Percentiles rank a stretch among this genome's conserved stretches.
Evolutionary conservation across 305 asterid species (phyloP).

Genomic region (Fraxinus albicans): DNA sequence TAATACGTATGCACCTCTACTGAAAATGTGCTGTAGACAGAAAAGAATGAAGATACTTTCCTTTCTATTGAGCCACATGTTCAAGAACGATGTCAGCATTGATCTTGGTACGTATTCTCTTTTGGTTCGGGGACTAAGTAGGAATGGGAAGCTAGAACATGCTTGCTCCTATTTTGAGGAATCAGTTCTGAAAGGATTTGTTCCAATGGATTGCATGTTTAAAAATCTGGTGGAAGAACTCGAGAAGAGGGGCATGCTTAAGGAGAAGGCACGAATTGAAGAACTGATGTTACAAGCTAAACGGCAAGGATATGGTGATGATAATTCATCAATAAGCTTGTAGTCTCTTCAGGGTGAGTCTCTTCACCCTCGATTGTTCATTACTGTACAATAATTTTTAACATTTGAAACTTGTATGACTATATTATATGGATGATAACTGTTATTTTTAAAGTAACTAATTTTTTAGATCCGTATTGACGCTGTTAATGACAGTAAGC

Average conservation of each 20-base stretch:
- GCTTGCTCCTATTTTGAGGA: conserved; percentile 81
- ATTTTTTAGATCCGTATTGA: background rate
- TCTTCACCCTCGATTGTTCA: background rate
- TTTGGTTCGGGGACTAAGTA: conserved; percentile 56
- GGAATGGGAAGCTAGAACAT: conserved; percentile 46
- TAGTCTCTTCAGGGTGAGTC: conserved; percentile 4
- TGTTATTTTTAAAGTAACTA: background rate
- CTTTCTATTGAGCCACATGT: conserved; percentile 77
- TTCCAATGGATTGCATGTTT: conserved; percentile 52
- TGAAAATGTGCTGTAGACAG: conserved; percentile 87
- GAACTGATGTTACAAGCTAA: conserved; percentile 50
- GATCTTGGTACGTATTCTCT: conserved; percentile 70
- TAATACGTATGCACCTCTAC: conserved; percentile 60
- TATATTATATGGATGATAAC: too few relatives aligned
- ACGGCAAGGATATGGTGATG: conserved; percentile 14
- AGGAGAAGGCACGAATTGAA: conserved; percentile 49
- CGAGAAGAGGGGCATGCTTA: conserved; percentile 49
- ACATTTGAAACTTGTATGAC: background rate
- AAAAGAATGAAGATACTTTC: conserved; percentile 78
- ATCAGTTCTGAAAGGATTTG: conserved; percentile 56
- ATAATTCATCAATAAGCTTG: background rate
- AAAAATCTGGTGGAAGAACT: conserved; percentile 47
- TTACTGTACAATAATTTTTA: background rate
- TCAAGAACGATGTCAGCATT: conserved; percentile 58
- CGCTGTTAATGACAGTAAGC: background rate